phyloP scores from a whole-genome alignment of 202 grass and related monocot genomes.

The Eragrostis tef region DNA sequence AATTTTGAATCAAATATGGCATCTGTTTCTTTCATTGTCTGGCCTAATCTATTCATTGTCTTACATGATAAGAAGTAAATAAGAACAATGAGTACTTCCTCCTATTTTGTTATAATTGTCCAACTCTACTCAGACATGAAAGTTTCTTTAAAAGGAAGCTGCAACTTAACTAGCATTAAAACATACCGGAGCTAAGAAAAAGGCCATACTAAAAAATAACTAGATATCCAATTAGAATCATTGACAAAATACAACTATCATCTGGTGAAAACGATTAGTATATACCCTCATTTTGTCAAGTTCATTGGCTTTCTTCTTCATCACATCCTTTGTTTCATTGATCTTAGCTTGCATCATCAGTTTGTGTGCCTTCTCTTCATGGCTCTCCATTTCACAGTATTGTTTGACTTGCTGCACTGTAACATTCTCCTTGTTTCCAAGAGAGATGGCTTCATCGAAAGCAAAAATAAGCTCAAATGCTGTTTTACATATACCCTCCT shows the following conservation, averaged over 20 bases:
- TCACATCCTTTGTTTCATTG: slow-evolving; percentile 73
- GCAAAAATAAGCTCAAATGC: slow-evolving; percentile 89
- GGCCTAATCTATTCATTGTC: background rate
- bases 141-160: background rate
- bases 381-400: slow-evolving; percentile 93
- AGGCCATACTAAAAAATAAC: background rate
- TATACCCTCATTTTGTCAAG: slow-evolving; percentile 83
- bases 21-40: background rate
- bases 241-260: slow-evolving; percentile 4
- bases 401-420: slow-evolving; percentile 85
- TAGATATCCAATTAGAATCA: slow-evolving; percentile 2
- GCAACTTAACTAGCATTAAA: background rate
- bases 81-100: background rate
- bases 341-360: slow-evolving; percentile 78
- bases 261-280: slow-evolving; percentile 12
- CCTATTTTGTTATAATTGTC: background rate
- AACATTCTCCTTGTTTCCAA: slow-evolving; percentile 85
- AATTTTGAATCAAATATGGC: background rate
- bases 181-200: background rate
- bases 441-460: slow-evolving; percentile 80
- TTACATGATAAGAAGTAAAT: background rate
- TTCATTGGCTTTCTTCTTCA: slow-evolving; percentile 78
- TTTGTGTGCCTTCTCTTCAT: slow-evolving; percentile 74
- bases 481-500: slow-evolving; percentile 71
- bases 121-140: background rate